Percentiles rank a stretch among this genome's conserved stretches.
Conservation (phyloP, 352 stramenopile genomes). For the Phytophthora pistaciae region DNA sequence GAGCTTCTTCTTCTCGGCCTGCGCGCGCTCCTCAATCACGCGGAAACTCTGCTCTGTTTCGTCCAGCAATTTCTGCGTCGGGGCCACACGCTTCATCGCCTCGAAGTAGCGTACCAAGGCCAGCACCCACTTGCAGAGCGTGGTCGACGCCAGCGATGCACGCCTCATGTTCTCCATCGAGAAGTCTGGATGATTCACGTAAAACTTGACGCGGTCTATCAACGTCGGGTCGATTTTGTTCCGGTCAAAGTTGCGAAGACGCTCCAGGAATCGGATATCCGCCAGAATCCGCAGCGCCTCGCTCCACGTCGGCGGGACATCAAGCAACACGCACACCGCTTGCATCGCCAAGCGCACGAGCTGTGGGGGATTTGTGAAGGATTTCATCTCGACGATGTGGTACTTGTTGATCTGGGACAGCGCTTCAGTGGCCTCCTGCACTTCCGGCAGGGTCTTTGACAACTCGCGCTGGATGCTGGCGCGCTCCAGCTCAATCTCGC, state of each 20-base stretch:
- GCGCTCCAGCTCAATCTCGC: constrained; percentile 64
- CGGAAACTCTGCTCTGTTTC: constrained; percentile 50
- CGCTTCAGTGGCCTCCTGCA: constrained; percentile 63
- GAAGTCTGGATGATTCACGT: constrained; percentile 77
- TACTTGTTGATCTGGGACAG: constrained; percentile 83
- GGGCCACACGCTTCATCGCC: constrained; percentile 67
- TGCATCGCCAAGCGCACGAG: constrained; percentile 82
- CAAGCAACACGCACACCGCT: constrained; percentile 75
- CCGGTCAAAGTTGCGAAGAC: constrained; percentile 67
- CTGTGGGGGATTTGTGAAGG: constrained; percentile 75
- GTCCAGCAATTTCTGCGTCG: constrained; percentile 58
- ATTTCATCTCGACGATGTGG: constrained; percentile 86
- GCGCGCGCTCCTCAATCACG: constrained; percentile 50
- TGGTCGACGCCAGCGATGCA: constrained; percentile 73
- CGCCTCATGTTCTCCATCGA: constrained; percentile 84
- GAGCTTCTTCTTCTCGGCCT: constrained; percentile 57
- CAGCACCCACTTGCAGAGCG: constrained; percentile 78
- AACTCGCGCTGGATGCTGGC: constrained; percentile 64
- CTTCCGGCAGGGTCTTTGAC: constrained; percentile 67
- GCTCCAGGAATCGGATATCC: constrained; percentile 76
- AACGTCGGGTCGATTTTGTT: constrained; percentile 53
- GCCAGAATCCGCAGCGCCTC: constrained; percentile 71
- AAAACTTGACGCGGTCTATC: constrained; percentile 65
- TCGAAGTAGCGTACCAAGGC: constrained; percentile 76
- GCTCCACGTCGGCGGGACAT: constrained; percentile 64